A percentile compares a stretch with the other conserved stretches of the same genome.
These are phyloP conservation scores for Saccharomyces hybrid DNA, from an alignment of 1,139 yeast genomes.

Conservation along the genomic window DNA sequence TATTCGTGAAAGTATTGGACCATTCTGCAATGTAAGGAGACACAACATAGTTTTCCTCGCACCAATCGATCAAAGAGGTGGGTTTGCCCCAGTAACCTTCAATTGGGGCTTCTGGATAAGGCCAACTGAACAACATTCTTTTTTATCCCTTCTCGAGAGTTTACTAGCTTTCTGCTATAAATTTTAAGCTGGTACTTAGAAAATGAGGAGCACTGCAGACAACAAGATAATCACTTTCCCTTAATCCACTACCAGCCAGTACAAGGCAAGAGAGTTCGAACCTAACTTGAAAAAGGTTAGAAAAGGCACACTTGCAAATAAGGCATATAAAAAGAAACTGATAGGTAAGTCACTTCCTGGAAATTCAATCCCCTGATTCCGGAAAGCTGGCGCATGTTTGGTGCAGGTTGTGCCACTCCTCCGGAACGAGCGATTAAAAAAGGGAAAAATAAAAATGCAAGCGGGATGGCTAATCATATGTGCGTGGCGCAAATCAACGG, in stretches of 20 bases:
- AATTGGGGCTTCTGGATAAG: constrained; percentile 33
- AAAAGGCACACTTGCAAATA: not conserved
- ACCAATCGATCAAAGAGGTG: constrained; percentile 83
- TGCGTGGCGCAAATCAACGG: not conserved
- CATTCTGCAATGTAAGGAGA: constrained; percentile 84
- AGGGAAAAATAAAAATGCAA: not conserved
- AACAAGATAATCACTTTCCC: not conserved
- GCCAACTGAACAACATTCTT: constrained; percentile 18
- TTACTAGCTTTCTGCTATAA: not conserved
- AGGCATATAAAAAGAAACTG: not conserved
- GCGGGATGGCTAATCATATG: not conserved
- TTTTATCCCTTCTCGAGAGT: not conserved
- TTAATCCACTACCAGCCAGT: not conserved
- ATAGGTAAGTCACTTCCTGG: not conserved
- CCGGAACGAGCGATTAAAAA: not conserved
- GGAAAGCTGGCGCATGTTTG: not conserved
- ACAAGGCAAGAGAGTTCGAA: not conserved
- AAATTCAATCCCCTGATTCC: not conserved
- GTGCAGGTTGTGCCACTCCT: not conserved
- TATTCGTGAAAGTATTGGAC: constrained; percentile 71
- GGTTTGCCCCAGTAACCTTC: constrained; percentile 35
- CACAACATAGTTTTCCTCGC: constrained; percentile 90
- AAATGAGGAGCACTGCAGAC: not conserved
- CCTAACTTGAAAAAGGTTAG: not conserved
- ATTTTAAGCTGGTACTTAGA: not conserved